These are phyloP conservation scores for Neopestalotiopsis clavispora DNA, from an alignment of 2,329 filamentous ascomycete genomes.

Conservation along the genomic window DNA sequence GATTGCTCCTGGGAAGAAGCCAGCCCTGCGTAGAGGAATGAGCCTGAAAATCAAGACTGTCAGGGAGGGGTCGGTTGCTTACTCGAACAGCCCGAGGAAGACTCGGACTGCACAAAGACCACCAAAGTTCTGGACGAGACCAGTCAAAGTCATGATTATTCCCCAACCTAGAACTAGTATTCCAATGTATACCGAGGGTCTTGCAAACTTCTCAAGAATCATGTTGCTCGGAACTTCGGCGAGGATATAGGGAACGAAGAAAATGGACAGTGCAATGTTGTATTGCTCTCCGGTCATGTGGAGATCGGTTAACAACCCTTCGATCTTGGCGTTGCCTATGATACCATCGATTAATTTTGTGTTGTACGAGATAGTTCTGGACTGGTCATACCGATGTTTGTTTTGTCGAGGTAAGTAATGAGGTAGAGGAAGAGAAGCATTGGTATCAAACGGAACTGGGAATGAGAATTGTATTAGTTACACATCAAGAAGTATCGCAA, in stretches of 20 bases:
- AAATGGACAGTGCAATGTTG: slow-evolving; percentile 32
- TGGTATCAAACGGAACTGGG: slow-evolving; percentile 30
- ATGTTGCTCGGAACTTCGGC: slow-evolving; percentile 45
- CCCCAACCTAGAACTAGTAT: slow-evolving; percentile 41
- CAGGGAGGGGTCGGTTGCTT: slow-evolving; percentile 12
- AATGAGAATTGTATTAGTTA: not conserved
- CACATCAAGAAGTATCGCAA: not conserved
- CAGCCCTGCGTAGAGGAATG: slow-evolving; percentile 29
- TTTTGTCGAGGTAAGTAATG: slow-evolving; percentile 37
- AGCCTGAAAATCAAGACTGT: not conserved
- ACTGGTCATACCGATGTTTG: slow-evolving; percentile 23
- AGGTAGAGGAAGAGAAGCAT: slow-evolving; percentile 38
- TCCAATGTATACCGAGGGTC: slow-evolving; percentile 49
- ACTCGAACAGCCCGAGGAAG: slow-evolving; percentile 45
- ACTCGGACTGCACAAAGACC: slow-evolving; percentile 45
- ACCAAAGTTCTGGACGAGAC: slow-evolving; percentile 42
- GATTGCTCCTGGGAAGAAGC: slow-evolving; percentile 39
- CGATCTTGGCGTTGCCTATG: slow-evolving; percentile 35
- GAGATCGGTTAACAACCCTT: slow-evolving; percentile 23
- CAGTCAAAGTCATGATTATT: slow-evolving; percentile 42
- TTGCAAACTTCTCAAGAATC: slow-evolving; percentile 42
- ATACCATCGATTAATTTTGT: not conserved
- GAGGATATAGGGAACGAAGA: slow-evolving; percentile 35
- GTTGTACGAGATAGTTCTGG: not conserved
- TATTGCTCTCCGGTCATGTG: slow-evolving; percentile 40